These are phyloP conservation scores for Inonotus hispidus DNA, from an alignment of 1,284 basidiomycete genomes.

Conservation along the genomic window DNA sequence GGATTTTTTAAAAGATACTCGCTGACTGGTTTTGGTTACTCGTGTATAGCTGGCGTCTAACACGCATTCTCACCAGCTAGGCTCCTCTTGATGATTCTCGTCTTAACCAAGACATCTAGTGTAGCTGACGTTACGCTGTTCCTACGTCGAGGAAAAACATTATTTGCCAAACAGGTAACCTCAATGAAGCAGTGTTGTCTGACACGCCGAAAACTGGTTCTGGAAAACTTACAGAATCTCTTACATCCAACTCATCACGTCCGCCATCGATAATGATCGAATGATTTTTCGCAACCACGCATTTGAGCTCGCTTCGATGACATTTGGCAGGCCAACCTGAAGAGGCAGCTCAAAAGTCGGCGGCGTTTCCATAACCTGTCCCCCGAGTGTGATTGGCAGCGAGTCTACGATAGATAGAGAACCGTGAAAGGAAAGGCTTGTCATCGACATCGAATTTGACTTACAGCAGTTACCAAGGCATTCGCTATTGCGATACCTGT, in stretches of 20 bases:
- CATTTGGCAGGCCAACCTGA: background rate
- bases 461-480: no score
- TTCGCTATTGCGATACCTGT: no score
- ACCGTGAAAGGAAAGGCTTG: no score
- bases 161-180: background rate
- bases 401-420: background rate
- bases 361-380: background rate
- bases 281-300: background rate
- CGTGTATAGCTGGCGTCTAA: background rate
- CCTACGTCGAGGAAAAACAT: no score
- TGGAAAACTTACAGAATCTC: background rate
- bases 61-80: no score
- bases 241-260: background rate
- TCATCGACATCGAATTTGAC: no score
- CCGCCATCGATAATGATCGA: background rate
- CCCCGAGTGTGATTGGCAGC: background rate
- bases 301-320: background rate
- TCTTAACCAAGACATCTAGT: no score
- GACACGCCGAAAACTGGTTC: background rate
- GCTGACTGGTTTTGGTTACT: background rate
- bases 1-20: no score
- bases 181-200: background rate
- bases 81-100: no score
- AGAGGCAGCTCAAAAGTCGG: background rate
- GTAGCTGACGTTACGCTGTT: no score